Evolutionary conservation across 1,284 basidiomycete genomes (phyloP).

Genomic region (Heterobasidion annosum): DNA sequence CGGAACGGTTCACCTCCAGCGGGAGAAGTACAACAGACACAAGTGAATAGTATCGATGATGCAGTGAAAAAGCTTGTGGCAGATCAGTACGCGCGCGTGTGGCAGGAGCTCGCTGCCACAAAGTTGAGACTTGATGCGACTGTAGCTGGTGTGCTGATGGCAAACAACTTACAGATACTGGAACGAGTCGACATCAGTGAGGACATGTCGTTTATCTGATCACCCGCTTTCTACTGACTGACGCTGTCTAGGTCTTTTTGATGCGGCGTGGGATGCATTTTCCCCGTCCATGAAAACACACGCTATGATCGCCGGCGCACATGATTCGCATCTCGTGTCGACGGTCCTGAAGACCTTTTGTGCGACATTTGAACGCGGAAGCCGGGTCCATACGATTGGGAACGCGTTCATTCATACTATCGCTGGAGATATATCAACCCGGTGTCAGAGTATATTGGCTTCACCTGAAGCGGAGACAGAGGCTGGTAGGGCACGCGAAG

Average conservation of each 20-base stretch:
- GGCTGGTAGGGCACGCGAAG: slow-evolving; percentile 7
- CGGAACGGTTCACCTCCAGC: slow-evolving; percentile 10
- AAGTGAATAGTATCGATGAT: slow-evolving; percentile 2
- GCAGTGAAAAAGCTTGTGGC: slow-evolving; percentile 24
- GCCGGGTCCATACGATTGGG: slow-evolving; percentile 9
- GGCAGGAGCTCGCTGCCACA: slow-evolving; percentile 34
- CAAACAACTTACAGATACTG: slow-evolving; percentile 32
- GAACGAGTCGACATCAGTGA: slow-evolving; percentile 25
- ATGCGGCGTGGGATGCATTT: slow-evolving; percentile 35
- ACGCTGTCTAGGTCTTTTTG: slow-evolving; percentile 30
- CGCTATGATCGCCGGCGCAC: slow-evolving; percentile 10
- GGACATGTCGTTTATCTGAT: too few relatives aligned
- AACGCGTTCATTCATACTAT: neutral
- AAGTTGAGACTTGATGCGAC: slow-evolving; percentile 38
- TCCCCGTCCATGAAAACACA: slow-evolving; percentile 15
- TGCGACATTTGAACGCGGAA: neutral
- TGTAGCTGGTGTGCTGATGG: slow-evolving; percentile 35
- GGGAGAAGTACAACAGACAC: slow-evolving; percentile 8
- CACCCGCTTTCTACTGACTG: too few relatives aligned
- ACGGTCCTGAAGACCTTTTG: slow-evolving; percentile 25
- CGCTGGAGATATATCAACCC: neutral
- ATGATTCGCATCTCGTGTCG: slow-evolving; percentile 23
- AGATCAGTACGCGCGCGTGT: slow-evolving; percentile 38
- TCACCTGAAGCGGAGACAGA: slow-evolving; percentile 10
- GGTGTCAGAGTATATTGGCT: slow-evolving; percentile 19